Conservation (phyloP, 1,284 basidiomycete genomes). For the Apiotrichum veenhuisii region DNA sequence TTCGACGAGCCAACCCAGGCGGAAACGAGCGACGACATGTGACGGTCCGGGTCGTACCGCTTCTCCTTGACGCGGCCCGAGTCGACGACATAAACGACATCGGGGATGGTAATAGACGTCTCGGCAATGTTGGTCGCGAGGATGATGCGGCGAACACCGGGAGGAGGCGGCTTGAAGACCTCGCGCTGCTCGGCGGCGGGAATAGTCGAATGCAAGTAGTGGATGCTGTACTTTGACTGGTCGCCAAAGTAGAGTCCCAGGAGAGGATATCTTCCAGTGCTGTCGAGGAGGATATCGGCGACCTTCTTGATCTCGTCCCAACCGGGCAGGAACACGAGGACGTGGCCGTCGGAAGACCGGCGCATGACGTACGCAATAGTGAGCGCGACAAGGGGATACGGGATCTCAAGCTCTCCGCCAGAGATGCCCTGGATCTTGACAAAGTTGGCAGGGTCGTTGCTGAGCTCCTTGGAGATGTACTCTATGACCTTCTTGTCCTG, state of each 20-base stretch:
- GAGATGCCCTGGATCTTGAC: conserved; percentile 30
- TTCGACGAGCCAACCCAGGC: conserved; percentile 94
- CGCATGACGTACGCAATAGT: conserved; percentile 75
- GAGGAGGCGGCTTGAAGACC: conserved; percentile 76
- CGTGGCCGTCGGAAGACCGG: conserved; percentile 76
- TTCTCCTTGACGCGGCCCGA: conserved; percentile 85
- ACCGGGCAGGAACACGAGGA: conserved; percentile 68
- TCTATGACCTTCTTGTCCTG: conserved; percentile 65
- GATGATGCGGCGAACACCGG: conserved; percentile 79
- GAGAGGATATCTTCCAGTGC: conserved; percentile 52
- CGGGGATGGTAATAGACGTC: conserved; percentile 92
- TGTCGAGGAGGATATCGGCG: conserved; percentile 62
- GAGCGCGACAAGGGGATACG: conserved; percentile 75
- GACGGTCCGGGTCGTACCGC: conserved; percentile 81
- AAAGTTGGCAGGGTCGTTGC: conserved; percentile 37
- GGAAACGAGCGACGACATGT: conserved; percentile 79
- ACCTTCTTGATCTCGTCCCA: conserved; percentile 81
- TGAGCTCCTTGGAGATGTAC: conserved; percentile 74
- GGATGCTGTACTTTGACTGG: conserved; percentile 64
- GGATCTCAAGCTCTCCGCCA: conserved; percentile 73
- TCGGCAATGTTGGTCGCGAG: conserved; percentile 95
- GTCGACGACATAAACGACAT: conserved; percentile 93
- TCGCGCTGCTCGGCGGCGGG: conserved; percentile 85
- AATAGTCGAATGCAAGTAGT: conserved; percentile 85
- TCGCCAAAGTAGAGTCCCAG: conserved; percentile 64